These are phyloP conservation scores for Hamigera avellanea DNA, from an alignment of 495 filamentous ascomycete genomes.

Conservation along the genomic window DNA sequence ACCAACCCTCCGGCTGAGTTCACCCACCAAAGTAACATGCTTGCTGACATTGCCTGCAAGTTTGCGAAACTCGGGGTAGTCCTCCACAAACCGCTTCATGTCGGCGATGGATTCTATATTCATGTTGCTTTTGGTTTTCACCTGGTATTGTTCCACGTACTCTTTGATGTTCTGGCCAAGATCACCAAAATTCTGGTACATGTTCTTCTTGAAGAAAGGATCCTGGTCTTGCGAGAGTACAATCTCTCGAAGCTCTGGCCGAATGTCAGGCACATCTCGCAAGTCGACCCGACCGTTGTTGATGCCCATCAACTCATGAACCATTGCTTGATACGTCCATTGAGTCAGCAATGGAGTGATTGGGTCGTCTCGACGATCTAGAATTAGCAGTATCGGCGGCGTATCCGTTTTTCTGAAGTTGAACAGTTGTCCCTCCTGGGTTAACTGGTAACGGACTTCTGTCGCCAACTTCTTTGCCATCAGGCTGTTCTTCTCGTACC, in stretches of 20 bases:
- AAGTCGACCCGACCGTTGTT: constrained; percentile 86
- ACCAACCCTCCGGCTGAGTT: constrained; percentile 77
- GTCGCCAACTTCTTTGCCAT: constrained; percentile 86
- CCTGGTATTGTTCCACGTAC: constrained; percentile 95
- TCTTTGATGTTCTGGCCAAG: constrained; percentile 96
- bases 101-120: constrained; percentile 94
- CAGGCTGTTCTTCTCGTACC: constrained; percentile 86
- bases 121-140: constrained; percentile 81
- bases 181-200: constrained; percentile 98
- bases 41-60: constrained; percentile 97
- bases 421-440: constrained; percentile 93
- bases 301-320: constrained; percentile 90
- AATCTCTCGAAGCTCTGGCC: constrained; percentile 88
- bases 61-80: constrained; percentile 94
- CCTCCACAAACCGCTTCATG: constrained; percentile 99
- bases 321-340: constrained; percentile 99
- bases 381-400: constrained; percentile 78
- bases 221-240: constrained; percentile 96
- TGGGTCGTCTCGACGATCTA: constrained; percentile 90
- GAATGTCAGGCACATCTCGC: constrained; percentile 74
- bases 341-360: constrained; percentile 92
- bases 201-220: constrained; percentile 99
- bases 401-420: constrained; percentile 95
- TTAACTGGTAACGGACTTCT: constrained; percentile 83
- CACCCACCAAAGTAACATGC: constrained; percentile 89